Base-by-base conservation (phyloP, 805 yeast genomes). In the Starmera amethionina region DNA sequence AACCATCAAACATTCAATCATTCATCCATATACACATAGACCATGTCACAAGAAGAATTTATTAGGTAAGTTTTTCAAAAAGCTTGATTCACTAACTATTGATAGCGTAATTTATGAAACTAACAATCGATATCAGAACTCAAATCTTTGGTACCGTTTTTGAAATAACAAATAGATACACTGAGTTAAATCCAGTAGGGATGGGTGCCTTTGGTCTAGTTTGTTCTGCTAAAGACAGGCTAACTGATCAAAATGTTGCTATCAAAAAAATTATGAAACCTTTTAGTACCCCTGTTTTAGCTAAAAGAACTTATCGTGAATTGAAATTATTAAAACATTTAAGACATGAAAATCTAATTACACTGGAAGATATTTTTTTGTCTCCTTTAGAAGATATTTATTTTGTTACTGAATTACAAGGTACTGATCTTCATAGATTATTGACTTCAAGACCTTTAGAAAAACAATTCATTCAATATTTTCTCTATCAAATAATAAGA, bases 141-240 rank as follows among this genome's bases (percentile, higher is more conserved):
- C 95, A 89, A 60, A 89, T 89, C 46, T 89, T 89, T 55, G 96
- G 96, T 38, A 89, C 97, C 2, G 90, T 89, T 35, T 89, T 89
- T 58, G 97, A 89, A 62, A 86, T 88, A 47, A 89, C 97, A 34
- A 79, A 77, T 54, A 67, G 96, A 48, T 93, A 93, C 65, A 75
- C 85, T 4, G 96, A 90, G 56, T 72, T 93, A 46, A 90, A 88
- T 56, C 98, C 99, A 2, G 96, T 93, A 38, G 99, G 99, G 0
- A 93, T 93, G 99, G 99, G 99, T 22, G 98, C 98, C 8, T 93
- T 93, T 59, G 99, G 99, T 5, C 72, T 93, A 15, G 99, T 93
- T 32, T 93, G 98, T 59, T 87, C 96, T 8, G 99, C 98, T 2
- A 77, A 81, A 42, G 98, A 93, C 63, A 85, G 81, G 50, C 73